phyloP scores from a whole-genome alignment of 768 basidiomycete genomes.

The Lactarius hengduanensis region DNA sequence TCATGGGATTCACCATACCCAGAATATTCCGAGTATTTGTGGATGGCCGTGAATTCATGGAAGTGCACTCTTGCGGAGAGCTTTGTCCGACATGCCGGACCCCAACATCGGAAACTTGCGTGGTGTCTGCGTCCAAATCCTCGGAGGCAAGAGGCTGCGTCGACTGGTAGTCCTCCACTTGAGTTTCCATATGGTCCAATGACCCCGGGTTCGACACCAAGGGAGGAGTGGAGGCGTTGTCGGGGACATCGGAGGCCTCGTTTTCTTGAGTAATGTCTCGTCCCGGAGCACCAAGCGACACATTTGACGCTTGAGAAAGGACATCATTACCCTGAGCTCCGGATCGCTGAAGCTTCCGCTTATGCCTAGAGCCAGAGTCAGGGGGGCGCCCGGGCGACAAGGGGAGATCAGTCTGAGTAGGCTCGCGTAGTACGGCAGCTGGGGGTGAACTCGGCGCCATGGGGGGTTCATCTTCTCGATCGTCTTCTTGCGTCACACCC shows the following conservation, averaged over 20 bases:
- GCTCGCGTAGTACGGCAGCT: neutral
- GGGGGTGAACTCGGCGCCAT: constrained; percentile 3
- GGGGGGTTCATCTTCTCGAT: constrained; percentile 18
- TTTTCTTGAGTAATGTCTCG: neutral
- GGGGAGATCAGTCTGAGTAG: constrained; percentile 10
- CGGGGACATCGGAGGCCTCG: constrained; percentile 9
- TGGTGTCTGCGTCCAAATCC: constrained; percentile 13
- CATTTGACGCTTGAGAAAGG: constrained; percentile 9
- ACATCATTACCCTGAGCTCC: neutral
- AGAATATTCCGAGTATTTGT: constrained; percentile 36
- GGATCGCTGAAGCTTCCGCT: neutral
- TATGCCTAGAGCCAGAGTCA: neutral
- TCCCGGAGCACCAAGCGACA: constrained; percentile 7
- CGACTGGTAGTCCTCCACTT: constrained; percentile 16
- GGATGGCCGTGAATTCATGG: constrained; percentile 21
- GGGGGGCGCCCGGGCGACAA: neutral
- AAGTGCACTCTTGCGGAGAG: neutral
- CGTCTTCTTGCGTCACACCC: constrained; percentile 29
- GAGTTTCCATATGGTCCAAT: constrained; percentile 9
- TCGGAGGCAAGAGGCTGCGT: constrained; percentile 25
- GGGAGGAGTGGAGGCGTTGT: constrained; percentile 18
- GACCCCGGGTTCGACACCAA: constrained; percentile 20
- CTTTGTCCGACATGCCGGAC: neutral
- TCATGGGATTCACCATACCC: constrained; percentile 37
- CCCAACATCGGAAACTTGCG: constrained; percentile 8